Base-by-base conservation (phyloP, 441 rosid genomes). In the Breynia disticha region DNA sequence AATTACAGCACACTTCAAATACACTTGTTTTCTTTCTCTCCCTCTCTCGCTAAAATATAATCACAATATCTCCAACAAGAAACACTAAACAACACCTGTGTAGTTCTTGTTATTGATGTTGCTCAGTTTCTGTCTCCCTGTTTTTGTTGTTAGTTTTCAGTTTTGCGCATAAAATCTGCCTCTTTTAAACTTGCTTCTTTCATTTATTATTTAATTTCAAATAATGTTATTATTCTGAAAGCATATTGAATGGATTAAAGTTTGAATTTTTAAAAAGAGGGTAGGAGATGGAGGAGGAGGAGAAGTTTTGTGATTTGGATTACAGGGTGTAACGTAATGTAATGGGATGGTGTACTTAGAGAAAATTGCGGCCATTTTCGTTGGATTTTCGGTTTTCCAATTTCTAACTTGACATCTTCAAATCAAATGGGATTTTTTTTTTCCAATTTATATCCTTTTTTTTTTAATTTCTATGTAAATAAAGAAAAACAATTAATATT, bases 321-420 rank as follows among this genome's bases (percentile, higher is more conserved):
- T 28, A 28, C 35, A 28, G 35, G 35, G 35, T 28, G 35, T 28
- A 28, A 28, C 35, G 35, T 1, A 28, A 28, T 62, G 54, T n/a
- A n/a, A n/a, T n/a, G n/a, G n/a, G n/a, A n/a, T n/a, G n/a, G n/a
- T 68, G 83, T 44, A 63, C 63, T 63, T 55, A 52, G 75, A 72
- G 63, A 60, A 67, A 70, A 57, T 68, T 69, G 49, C 69, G 80
- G 73, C 54, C 48, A 49, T 46, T 65, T 60, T 2, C 15, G 66
- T 76, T 48, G 67, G 67, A 67, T 72, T 70, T 72, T 44, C 70
- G 64, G 67, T 71, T n/a, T n/a, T n/a, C n/a, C n/a, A n/a, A n/a
- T 73, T 70, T 19, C 63, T n/a, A n/a, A 14, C 41, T 54, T 47
- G 28, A 0, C 19, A 5, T 0, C 0, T 0, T n/a, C n/a, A n/a